Conservation (phyloP, 345 rosid genomes). For the Brassica incana region DNA sequence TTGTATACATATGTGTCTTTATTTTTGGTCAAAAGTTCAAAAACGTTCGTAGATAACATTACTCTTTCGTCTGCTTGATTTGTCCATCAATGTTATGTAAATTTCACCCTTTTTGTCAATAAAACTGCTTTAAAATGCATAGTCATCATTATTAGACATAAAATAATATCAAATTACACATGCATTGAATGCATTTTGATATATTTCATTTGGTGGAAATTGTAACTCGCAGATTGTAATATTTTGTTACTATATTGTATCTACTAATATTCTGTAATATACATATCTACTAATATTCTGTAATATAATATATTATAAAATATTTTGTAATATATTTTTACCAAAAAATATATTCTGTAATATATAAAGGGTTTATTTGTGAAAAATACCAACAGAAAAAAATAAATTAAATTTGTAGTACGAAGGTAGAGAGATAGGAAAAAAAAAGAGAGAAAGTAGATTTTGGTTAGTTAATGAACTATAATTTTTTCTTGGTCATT, state of each 20-base stretch:
- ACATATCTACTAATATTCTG: too few species aligned
- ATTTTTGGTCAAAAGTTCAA: neutral
- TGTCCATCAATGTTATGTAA: neutral
- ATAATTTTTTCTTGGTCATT: too few species aligned
- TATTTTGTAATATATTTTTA: too few species aligned
- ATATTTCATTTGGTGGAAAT: neutral
- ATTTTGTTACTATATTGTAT: neutral
- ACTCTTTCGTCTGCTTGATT: neutral
- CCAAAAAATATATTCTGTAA: too few species aligned
- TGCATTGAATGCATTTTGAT: neutral
- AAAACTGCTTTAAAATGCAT: neutral
- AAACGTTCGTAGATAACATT: too few species aligned
- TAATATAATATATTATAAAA: too few species aligned
- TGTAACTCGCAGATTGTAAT: neutral
- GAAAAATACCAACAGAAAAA: too few species aligned
- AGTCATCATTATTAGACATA: neutral
- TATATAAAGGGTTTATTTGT: too few species aligned
- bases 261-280: neutral
- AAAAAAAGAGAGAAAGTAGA: too few species aligned
- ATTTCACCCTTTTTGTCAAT: neutral
- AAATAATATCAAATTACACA: neutral
- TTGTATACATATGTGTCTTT: neutral
- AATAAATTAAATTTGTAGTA: too few species aligned
- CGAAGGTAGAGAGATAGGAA: too few species aligned
- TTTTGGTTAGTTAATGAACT: too few species aligned